phyloP scores from a whole-genome alignment of 768 basidiomycete genomes.

The Trametes cubensis region DNA sequence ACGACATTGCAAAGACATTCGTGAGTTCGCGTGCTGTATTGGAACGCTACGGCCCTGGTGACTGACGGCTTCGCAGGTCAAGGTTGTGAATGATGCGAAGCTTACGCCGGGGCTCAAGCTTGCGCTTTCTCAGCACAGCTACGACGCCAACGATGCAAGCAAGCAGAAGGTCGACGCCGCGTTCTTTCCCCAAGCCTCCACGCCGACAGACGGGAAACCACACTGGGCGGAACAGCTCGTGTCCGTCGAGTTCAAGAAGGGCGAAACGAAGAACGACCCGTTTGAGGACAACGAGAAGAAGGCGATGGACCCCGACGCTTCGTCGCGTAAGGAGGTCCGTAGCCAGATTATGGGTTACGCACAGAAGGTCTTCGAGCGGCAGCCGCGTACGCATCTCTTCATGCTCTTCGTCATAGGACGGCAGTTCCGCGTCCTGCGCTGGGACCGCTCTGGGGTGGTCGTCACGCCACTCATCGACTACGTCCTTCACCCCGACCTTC shows the following conservation, averaged over 20 bases:
- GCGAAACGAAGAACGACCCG: neutral
- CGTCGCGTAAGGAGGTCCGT: neutral
- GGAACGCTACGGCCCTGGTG: neutral
- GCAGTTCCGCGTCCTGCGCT: neutral
- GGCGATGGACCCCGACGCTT: neutral
- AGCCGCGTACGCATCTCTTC: neutral
- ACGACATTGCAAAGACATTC: neutral
- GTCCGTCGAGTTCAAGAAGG: neutral
- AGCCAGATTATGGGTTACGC: neutral
- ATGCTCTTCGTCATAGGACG: neutral
- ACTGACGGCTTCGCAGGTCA: neutral
- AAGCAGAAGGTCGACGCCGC: too few relatives aligned
- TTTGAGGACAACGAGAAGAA: neutral
- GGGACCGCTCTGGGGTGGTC: constrained; percentile 4
- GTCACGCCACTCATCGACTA: neutral
- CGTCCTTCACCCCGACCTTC: neutral
- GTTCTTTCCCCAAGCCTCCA: too few relatives aligned
- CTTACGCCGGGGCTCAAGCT: neutral
- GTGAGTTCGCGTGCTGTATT: neutral
- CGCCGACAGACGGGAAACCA: neutral
- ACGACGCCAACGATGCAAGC: too few relatives aligned
- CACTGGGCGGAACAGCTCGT: neutral
- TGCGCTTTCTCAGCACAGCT: neutral
- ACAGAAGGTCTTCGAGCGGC: neutral
- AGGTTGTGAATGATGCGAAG: neutral